Percentiles rank a stretch among this genome's conserved stretches.
phyloP scores from a whole-genome alignment of 352 stramenopile species.

The Halophytophthora polymorphica region DNA sequence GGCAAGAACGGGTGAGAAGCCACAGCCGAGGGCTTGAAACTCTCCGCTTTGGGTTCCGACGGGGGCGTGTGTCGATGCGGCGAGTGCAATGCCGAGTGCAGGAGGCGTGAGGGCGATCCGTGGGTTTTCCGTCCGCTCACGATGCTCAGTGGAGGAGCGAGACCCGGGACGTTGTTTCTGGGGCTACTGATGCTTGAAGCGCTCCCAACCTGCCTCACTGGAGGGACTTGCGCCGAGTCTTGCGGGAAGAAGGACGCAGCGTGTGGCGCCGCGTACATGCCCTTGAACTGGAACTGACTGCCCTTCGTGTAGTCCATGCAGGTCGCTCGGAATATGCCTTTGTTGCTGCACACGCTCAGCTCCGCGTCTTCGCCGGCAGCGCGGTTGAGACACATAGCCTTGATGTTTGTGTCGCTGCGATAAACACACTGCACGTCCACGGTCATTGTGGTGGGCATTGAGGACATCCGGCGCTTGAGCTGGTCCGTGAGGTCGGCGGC shows the following conservation, averaged over 20 bases:
- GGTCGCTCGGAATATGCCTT: constrained; percentile 66
- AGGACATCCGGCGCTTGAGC: constrained; percentile 52
- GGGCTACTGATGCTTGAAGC: constrained; percentile 14
- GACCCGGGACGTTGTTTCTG: constrained; percentile 2
- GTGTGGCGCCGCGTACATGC: constrained; percentile 64
- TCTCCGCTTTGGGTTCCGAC: constrained; percentile 44
- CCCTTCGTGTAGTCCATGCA: constrained; percentile 68
- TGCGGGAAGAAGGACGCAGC: constrained; percentile 33
- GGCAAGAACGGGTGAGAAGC: constrained; percentile 75
- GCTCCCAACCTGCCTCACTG: constrained; percentile 22
- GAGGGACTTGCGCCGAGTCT: constrained; percentile 17
- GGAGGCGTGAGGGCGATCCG: constrained; percentile 23
- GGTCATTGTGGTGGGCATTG: constrained; percentile 21
- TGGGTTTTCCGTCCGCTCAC: constrained; percentile 18
- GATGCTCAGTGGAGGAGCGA: constrained; percentile 22
- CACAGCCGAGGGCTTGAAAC: constrained; percentile 75
- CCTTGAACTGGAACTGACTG: constrained; percentile 79
- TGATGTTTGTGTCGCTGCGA: constrained; percentile 77
- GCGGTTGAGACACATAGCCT: constrained; percentile 80
- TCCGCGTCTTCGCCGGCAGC: constrained; percentile 48
- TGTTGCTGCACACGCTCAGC: constrained; percentile 73
- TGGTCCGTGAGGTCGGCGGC: constrained; percentile 51
- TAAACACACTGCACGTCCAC: constrained; percentile 71
- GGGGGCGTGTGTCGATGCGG: constrained; percentile 28
- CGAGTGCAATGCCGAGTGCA: constrained; percentile 23